Percentiles rank a stretch among this genome's conserved stretches.
Conservation (phyloP, 2,329 filamentous ascomycete genomes). For the Simplicillium aogashimaense region DNA sequence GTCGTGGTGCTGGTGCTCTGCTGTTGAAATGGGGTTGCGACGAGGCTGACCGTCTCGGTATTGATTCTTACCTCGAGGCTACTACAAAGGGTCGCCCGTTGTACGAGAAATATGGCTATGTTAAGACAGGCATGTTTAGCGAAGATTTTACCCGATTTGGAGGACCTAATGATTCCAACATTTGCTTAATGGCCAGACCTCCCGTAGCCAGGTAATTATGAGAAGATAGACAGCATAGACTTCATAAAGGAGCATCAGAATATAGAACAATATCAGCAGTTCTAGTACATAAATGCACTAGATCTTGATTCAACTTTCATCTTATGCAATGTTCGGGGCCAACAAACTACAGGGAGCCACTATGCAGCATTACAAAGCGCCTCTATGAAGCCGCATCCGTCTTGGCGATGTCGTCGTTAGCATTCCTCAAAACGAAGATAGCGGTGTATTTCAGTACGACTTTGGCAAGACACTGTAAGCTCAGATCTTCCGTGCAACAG, state of each 20-base stretch:
- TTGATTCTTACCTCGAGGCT: conserved; percentile 26
- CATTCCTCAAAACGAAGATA: background rate
- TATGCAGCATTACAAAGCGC: no score
- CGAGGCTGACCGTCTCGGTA: conserved; percentile 23
- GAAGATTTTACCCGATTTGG: conserved; percentile 19
- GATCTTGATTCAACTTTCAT: no score
- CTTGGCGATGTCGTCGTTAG: conserved; percentile 8
- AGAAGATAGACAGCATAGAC: no score
- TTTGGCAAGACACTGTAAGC: conserved; percentile 1
- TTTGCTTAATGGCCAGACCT: no score
- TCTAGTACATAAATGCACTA: no score
- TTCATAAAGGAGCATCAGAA: no score
- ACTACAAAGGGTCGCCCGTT: conserved; percentile 18
- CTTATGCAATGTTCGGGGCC: no score
- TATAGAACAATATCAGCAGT: no score
- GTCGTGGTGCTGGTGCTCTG: conserved; percentile 22
- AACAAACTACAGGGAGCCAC: no score
- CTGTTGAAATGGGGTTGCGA: conserved; percentile 23
- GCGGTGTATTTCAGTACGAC: conserved; percentile 5
- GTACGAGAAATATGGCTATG: conserved; percentile 25
- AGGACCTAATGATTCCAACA: conserved; percentile 4
- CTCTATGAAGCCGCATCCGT: conserved; percentile 5
- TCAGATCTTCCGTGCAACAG: background rate
- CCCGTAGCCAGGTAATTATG: no score
- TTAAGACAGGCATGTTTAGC: conserved; percentile 15